Evolutionary conservation across 176 grass and related monocot species (phyloP), one percentile per base, ranked within the genome.

Genomic region (Triticum urartu): DNA sequence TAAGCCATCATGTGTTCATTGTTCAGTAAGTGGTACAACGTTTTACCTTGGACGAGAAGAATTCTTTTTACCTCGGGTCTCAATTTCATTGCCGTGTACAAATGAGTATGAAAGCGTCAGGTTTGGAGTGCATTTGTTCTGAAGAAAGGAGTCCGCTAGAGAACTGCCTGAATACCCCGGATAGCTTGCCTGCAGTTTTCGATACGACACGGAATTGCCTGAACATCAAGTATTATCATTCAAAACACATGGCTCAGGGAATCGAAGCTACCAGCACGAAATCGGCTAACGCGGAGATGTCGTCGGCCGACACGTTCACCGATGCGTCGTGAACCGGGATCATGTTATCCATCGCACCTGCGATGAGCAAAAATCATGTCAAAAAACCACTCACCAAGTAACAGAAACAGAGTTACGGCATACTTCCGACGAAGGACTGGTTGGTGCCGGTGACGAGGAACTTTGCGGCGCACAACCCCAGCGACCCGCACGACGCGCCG

Each of bases 401-500:
- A 47, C 15, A 88, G 34, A 62, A 74, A 59, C 8, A 30, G 72
- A 50, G 72, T 75, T 30, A 6, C 22, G 18, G 63, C 59, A 24
- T 86, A 93, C 91, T 47, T 67, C 5, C 34, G 7, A 81, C 82
- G 52, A 93, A 91, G 21, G 86, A 69, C 17, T 83, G 78, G 45
- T 88, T 86, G 59, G 20, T 38, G 34, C 91, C 91, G 7, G 91
- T 93, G 14, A 91, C 78, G 14, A 93, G 89, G 43, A 93, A 87
- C 18, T 20, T 63, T 9, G 79, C 89, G 13, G 72, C 10, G 58
- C 91, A 93, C 3, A 79, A 90, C 26, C 21, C 48, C 4, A 26
- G 72, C 72, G 42, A n/a, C 39, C 60, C 45, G 83, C 20, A 87
- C 1, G 73, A 69, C 11, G 59, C 52, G 21, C 81, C 40, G 2